These are phyloP conservation scores for Protomyces pachydermus DNA, from an alignment of 1,139 yeast genomes.

Conservation along the genomic window DNA sequence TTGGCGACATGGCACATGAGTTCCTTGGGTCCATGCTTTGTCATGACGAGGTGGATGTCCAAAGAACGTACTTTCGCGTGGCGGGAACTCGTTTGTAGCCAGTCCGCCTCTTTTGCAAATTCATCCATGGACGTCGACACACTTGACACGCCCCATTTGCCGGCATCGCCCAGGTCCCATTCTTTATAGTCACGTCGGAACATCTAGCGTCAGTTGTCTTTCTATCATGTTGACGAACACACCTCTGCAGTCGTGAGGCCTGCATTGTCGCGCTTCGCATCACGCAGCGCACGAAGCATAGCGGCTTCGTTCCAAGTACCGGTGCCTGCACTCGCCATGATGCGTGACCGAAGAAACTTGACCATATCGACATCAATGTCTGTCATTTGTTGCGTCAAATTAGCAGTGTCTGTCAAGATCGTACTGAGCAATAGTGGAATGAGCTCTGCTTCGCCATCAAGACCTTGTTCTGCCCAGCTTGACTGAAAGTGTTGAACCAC, in stretches of 20 bases:
- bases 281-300: slow-evolving; percentile 46
- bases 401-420: slow-evolving; percentile 30
- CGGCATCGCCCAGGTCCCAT: slow-evolving; percentile 47
- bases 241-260: slow-evolving; percentile 17
- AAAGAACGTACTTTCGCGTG: slow-evolving; percentile 45
- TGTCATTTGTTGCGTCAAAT: slow-evolving; percentile 47
- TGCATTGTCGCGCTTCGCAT: slow-evolving; percentile 52
- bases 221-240: slow-evolving; percentile 45
- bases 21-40: slow-evolving; percentile 23
- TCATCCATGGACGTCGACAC: slow-evolving; percentile 65
- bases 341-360: slow-evolving; percentile 39
- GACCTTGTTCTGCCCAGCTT: neutral
- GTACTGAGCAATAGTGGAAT: neutral
- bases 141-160: slow-evolving; percentile 71
- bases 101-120: slow-evolving; percentile 21
- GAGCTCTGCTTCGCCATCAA: neutral
- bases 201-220: slow-evolving; percentile 54
- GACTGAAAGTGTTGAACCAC: neutral
- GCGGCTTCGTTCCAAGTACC: slow-evolving; percentile 7
- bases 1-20: neutral
- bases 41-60: slow-evolving; percentile 56
- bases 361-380: slow-evolving; percentile 50
- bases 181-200: slow-evolving; percentile 79
- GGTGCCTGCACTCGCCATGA: slow-evolving; percentile 13
- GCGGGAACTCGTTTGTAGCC: slow-evolving; percentile 32